Evolutionary conservation across 2,329 filamentous ascomycete species (phyloP), one percentile per base, ranked within the genome.

Genomic region (Beauveria sp.): DNA sequence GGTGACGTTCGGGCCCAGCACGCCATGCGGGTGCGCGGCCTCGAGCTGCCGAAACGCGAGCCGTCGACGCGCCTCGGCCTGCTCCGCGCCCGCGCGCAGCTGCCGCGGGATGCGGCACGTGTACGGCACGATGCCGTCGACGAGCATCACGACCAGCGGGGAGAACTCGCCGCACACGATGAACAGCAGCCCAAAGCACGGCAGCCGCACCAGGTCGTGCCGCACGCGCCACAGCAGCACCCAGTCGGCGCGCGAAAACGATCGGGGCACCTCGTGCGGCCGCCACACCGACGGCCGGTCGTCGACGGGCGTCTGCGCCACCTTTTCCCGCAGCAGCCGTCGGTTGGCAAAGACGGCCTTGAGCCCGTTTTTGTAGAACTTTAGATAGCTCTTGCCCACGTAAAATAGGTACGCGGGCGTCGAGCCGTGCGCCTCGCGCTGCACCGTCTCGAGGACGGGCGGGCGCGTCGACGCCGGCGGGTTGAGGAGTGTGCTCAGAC

Each of bases 311-410:
- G 73, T 71, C 58, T 69, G 65, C 56, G 69, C 67, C 61, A 76
- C 71, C 72, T 71, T 79, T 69, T 76, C 74, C 57, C 76, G 73
- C 16, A 87, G 72, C 12, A 81, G 79, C 24, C 77, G 71, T 53
- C 83, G 80, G 67, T 96, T 96, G 63, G 79, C 76, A 72, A 85
- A 86, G 57, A 96, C 86, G 68, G 88, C 86, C 70, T 87, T 86
- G 38, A 96, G 75, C 20, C 93, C 93, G 1, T 85, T 82, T 76
- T 95, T 96, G 85, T 97, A 98, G 82, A 98, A 98, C 42, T 75
- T 75, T 10, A 89, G 73, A 74, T 96, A 96, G 57, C 89, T 85
- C 72, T 89, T 88, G 65, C 91, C 93, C 31, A 87, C 76, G 49
- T 75, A 72, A 69, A 84, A 83, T 64, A 84, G 78, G 76, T 89